Evolutionary conservation across 2,329 filamentous ascomycete species (phyloP), one percentile per base, ranked within the genome.

Genomic region (Sporothrix luriei): DNA sequence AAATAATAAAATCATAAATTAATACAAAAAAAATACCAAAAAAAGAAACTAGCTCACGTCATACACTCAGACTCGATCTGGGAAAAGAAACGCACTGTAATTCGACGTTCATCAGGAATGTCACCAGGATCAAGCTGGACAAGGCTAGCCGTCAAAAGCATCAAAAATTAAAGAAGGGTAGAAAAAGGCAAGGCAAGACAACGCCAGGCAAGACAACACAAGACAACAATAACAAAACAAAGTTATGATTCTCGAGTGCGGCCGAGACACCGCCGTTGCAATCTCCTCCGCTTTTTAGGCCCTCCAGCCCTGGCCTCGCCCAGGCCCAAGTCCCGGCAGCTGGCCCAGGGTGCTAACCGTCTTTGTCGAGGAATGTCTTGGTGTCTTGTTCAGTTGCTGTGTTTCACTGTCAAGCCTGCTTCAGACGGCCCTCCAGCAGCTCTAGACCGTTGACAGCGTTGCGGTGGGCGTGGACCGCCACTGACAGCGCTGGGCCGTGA

Each of bases 231-330:
- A 33, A 14, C 26, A 26, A 43, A 65, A 40, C 16, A 66, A 26
- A 52, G 13, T 38, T 14, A 33, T 24, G 29, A 33, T 33, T 33
- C 33, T 33, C 33, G 19, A 66, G 49, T 66, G 64, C 64, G 48
- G 64, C 64, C 64, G 64, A 66, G 64, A 66, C 64, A 66, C 48
- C 64, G 64, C 64, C 64, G 64, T 66, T 66, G 62, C 46, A 66
- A 66, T 66, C 64, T 66, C 64, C 64, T 54, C 46, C 55, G 54
- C 54, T 29, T 48, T 38, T 49, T 49, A 21, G 19, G 59, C 13
- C 26, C 21, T 16, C 38, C 29, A 14, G 24, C 24, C 29, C 26
- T 55, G 55, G 10, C 55, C 33, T 11, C 40, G 55, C 55, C 33
- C 21, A 59, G 55, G 33, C 21, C 38, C 57, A 43, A 62, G 57